These are phyloP conservation scores for Talaromyces marneffei DNA, from an alignment of 2,329 filamentous ascomycete species.

Conservation along the genomic window DNA sequence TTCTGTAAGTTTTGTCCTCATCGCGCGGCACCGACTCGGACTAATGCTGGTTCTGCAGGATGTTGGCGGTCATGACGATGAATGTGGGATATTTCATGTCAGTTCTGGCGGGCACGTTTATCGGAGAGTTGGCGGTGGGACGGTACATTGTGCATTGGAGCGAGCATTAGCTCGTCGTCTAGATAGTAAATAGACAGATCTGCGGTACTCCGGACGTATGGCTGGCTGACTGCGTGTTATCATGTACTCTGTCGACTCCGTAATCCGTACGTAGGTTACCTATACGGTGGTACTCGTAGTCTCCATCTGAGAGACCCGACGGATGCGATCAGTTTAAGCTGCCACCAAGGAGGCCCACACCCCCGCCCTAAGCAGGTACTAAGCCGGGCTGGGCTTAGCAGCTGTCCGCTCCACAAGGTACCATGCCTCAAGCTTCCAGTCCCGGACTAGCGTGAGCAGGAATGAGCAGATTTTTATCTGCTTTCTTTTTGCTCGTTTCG, in stretches of 20 bases:
- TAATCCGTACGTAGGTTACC: too few species aligned
- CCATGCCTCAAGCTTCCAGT: background rate
- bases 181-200: background rate
- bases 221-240: background rate
- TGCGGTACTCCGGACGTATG: too few species aligned
- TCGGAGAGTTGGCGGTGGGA: constrained; percentile 78
- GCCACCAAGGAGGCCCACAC: background rate
- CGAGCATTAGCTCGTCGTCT: constrained; percentile 40
- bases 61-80: constrained; percentile 88
- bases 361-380: background rate
- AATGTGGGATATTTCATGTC: constrained; percentile 82
- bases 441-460: constrained; percentile 20
- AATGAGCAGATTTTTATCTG: constrained; percentile 27
- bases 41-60: constrained; percentile 48
- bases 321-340: constrained; percentile 1
- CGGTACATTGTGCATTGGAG: constrained; percentile 52
- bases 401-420: too few species aligned
- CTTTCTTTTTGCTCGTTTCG: background rate
- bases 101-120: constrained; percentile 69
- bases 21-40: background rate
- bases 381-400: background rate
- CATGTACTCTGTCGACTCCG: too few species aligned
- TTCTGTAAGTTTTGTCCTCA: constrained; percentile 61
- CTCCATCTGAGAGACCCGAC: too few species aligned
- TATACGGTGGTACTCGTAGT: too few species aligned